Percentiles rank a stretch among this genome's conserved stretches.
phyloP scores from a whole-genome alignment of 1,284 basidiomycete genomes.

The Malassezia arunalokei region DNA sequence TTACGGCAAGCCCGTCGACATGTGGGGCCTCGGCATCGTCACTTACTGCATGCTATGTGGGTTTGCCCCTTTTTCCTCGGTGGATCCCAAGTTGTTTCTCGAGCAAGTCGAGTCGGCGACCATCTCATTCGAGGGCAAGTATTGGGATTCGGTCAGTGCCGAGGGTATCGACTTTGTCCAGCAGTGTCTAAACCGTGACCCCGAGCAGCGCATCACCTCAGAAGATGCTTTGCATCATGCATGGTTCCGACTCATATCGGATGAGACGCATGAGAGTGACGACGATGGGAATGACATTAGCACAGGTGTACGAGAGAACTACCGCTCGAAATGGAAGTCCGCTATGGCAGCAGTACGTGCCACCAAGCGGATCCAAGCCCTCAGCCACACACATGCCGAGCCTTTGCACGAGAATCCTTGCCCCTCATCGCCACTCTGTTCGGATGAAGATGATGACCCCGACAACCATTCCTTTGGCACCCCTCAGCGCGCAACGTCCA shows the following conservation, averaged over 20 bases:
- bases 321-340: conserved; percentile 39
- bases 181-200: conserved; percentile 62
- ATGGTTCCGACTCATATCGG: conserved; percentile 25
- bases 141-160: conserved; percentile 75
- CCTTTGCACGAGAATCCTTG: not conserved
- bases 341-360: conserved; percentile 44
- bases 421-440: conserved; percentile 11
- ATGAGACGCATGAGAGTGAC: conserved; percentile 15
- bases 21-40: conserved; percentile 88
- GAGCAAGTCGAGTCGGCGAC: conserved; percentile 69
- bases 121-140: conserved; percentile 70
- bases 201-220: conserved; percentile 61
- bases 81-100: conserved; percentile 63
- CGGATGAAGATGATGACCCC: conserved; percentile 8
- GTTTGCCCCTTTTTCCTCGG: conserved; percentile 66
- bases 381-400: not conserved
- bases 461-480: too few relatives aligned
- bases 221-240: conserved; percentile 58
- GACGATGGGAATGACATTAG: conserved; percentile 30
- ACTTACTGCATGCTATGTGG: conserved; percentile 56
- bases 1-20: conserved; percentile 80
- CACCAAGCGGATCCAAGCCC: conserved; percentile 33
- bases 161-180: conserved; percentile 75
- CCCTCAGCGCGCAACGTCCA: too few relatives aligned
- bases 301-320: conserved; percentile 44